Percentiles rank a stretch among this genome's conserved stretches.
Evolutionary conservation across 129 eudicot genomes (phyloP).

Genomic region (Centaurea solstitialis): DNA sequence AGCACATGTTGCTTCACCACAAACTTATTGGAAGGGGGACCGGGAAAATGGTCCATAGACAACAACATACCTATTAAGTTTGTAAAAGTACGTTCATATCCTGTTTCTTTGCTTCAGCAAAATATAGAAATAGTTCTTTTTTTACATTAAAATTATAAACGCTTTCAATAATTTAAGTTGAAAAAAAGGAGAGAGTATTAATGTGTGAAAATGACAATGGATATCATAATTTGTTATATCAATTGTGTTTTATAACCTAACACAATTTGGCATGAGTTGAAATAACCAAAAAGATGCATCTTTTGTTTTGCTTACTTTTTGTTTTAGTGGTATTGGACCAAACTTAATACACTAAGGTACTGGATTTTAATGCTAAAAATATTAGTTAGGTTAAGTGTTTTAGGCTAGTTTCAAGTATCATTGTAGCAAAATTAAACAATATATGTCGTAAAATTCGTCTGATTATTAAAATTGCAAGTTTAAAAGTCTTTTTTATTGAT

Average conservation of each 20-base stretch:
- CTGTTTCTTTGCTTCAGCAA: background rate
- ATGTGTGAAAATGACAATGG: background rate
- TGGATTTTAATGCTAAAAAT: background rate
- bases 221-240: background rate
- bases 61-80: background rate
- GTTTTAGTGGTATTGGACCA: slow-evolving; percentile 20
- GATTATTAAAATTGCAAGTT: background rate
- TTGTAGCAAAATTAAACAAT: too few species aligned
- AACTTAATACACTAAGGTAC: background rate
- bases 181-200: background rate
- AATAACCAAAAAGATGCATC: background rate
- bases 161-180: background rate
- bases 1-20: background rate
- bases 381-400: too few species aligned
- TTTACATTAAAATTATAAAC: background rate
- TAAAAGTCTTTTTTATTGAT: background rate
- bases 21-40: background rate
- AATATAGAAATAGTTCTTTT: background rate
- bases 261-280: background rate
- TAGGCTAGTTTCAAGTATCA: too few species aligned
- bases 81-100: background rate
- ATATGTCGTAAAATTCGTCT: background rate
- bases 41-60: background rate
- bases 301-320: background rate
- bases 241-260: background rate